Conservation (phyloP, 1,139 yeast species). For the Trichomonascaceae sp. region DNA sequence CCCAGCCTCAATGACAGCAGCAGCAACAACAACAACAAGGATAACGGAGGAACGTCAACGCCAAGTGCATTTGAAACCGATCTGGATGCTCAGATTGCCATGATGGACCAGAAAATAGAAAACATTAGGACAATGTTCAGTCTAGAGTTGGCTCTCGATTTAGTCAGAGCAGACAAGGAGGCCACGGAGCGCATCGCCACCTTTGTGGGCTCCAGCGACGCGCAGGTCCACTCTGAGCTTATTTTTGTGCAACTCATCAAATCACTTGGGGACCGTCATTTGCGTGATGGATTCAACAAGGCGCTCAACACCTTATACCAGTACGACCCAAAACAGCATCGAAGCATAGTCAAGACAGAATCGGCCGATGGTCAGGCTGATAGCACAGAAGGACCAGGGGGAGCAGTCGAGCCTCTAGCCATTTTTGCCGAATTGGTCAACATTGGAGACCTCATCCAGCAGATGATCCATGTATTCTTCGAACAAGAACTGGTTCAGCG, state of each 20-base stretch:
- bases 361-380: background rate
- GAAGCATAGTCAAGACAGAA: constrained; percentile 16
- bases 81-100: constrained; percentile 33
- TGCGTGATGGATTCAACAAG: constrained; percentile 68
- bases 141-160: constrained; percentile 30
- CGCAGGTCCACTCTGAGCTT: constrained; percentile 31
- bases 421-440: constrained; percentile 83
- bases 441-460: constrained; percentile 83
- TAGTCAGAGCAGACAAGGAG: constrained; percentile 27
- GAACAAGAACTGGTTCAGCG: constrained; percentile 64
- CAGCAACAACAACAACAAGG: constrained; percentile 1
- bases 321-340: constrained; percentile 51
- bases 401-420: constrained; percentile 62
- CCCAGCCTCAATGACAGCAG: background rate
- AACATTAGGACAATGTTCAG: constrained; percentile 30
- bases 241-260: constrained; percentile 56
- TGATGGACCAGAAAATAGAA: constrained; percentile 29
- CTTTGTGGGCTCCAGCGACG: constrained; percentile 21
- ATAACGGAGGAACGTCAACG: constrained; percentile 1
- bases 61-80: constrained; percentile 19
- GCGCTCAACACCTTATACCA: constrained; percentile 58
- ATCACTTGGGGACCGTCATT: constrained; percentile 56
- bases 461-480: constrained; percentile 84
- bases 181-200: constrained; percentile 26
- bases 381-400: constrained; percentile 5